Evolutionary conservation across 352 stramenopile genomes (phyloP), one percentile per base, ranked within the genome.

Genomic region (Pythium pyrilobum): DNA sequence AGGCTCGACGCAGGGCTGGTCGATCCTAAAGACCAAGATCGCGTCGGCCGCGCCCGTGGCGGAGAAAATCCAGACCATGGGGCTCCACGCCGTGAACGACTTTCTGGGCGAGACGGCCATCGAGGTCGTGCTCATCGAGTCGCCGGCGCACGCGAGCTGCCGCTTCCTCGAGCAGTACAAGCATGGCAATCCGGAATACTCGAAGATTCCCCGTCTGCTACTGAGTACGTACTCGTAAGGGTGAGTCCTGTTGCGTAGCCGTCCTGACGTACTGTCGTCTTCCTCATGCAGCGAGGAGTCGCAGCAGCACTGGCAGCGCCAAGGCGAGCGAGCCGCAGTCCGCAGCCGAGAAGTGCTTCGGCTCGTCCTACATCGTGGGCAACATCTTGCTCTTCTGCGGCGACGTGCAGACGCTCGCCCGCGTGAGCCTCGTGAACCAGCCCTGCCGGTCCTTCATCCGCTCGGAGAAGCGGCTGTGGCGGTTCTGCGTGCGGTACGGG

Each of bases 401-500:
- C 31, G 65, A 82, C 36, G 58, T 92, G 0, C 59, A 73, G 18
- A 75, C 65, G 3, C 52, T 91, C 12, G 67, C 56, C 1, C 63
- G 59, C 18, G 56, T 88, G 41, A 71, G 69, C 40, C 57, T 61
- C 16, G 71, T 94, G 40, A 92, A 89, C 57, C 56, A 56, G 47
- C 52, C 61, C 7, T 85, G 71, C 49, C 73, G 68, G 15, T 61
- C 72, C 13, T 91, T 91, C 58, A 78, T 91, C 27, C 59, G 64
- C 0, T 80, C 77, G 0, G 84, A 94, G 42, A 61, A 62, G 34
- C 68, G 69, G 8, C 36, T 94, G n/a, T 85, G 76, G 62, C 83
- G 78, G n/a, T 94, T 89, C 61, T 91, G 79, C 49, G 80, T 92
- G 10, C 81, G 84, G 12, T 91, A 89, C 39, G 81, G 81, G n/a